Percentiles rank a stretch among this genome's conserved stretches.
Evolutionary conservation across 768 basidiomycete species (phyloP).

Genomic region (Suillus sp.): DNA sequence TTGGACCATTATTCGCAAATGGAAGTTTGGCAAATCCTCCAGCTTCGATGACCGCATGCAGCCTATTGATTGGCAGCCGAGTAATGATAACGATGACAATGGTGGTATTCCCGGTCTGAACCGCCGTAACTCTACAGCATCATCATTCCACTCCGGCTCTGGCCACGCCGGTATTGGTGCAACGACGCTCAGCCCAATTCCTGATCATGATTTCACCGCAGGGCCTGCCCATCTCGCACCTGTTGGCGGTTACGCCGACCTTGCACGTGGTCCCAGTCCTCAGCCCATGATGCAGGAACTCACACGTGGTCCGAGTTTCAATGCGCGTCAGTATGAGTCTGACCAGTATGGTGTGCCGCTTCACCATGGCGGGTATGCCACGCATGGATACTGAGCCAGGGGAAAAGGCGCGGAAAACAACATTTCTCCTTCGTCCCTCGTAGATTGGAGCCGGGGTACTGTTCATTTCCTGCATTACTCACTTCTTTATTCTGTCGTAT

Average conservation of each 20-base stretch:
- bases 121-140: constrained; percentile 56
- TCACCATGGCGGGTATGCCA: constrained; percentile 46
- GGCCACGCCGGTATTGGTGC: constrained; percentile 31
- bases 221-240: constrained; percentile 58
- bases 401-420: neutral
- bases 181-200: constrained; percentile 46
- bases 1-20: constrained; percentile 92
- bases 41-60: constrained; percentile 83
- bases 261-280: constrained; percentile 73
- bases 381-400: constrained; percentile 21
- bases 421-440: neutral
- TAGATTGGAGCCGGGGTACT: neutral
- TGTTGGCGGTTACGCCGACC: constrained; percentile 81
- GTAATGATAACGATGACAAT: constrained; percentile 45
- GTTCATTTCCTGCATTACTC: neutral
- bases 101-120: constrained; percentile 47
- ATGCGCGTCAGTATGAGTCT: constrained; percentile 48
- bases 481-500: constrained; percentile 4
- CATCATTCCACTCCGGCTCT: constrained; percentile 66
- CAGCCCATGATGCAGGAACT: constrained; percentile 56
- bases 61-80: constrained; percentile 88
- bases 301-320: constrained; percentile 42
- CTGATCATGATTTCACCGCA: constrained; percentile 79
- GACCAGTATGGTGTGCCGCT: constrained; percentile 59
- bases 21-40: constrained; percentile 82